Base-by-base conservation (phyloP, 306 rosid species). In the Aeschynomene evenia region DNA sequence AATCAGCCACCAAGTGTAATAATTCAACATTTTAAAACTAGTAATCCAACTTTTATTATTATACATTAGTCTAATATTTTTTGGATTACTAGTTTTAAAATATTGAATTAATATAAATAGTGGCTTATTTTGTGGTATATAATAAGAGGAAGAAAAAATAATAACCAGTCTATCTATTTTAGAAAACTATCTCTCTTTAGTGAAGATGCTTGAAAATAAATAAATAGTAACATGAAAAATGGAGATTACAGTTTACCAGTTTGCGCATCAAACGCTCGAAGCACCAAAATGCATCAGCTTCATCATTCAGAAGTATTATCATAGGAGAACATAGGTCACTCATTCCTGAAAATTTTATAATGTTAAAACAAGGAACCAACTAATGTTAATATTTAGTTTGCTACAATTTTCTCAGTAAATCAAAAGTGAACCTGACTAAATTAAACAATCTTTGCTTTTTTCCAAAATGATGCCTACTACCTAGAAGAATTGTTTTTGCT, bases 271-370 rank as follows among this genome's bases (percentile, higher is more conserved):
- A 75, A 68, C 95, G 97, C 72, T 91, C 99, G 71, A 94, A 91
- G 80, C 99, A 94, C 92, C 95, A 94, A 83, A 91, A 94, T 4
- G 97, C 84, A 80, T 94, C 97, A 23, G 92, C 97, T 83, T 95
- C 99, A 60, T 95, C 97, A 11, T 91, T 81, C 10, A 89, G 89
- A 73, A 95, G 97, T 18, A 95, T 86, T 72, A 91, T 91, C 99
- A 95, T 95, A 19, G 97, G 99, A 70, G 99, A 95, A 68, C 99
- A 95, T 6, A 95, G 82, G 70, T 91, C 99, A 80, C 97, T 95
- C 99, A 95, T 95, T 77, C 99, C 99, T 95, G 75, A 66, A 24
- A 58, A 66, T 56, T 57, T 39, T 63, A 64, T 40, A 45, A 69
- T 3, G 61, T 39, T 73, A 29, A 74, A 46, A 68, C n/a, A 9